Conservation (phyloP, 768 basidiomycete genomes). For the Serendipita vermifera region DNA sequence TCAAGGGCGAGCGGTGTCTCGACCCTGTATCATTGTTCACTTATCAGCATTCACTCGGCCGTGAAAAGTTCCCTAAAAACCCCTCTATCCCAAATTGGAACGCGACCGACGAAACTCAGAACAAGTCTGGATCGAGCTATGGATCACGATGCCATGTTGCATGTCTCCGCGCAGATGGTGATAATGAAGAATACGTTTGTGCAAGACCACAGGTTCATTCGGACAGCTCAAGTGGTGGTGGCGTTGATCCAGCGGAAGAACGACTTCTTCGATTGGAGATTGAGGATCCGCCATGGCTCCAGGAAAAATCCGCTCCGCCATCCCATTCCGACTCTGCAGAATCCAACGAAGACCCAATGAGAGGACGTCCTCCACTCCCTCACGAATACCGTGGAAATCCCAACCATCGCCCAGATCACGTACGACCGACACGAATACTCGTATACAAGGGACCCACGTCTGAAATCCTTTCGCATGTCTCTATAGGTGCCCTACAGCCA, state of each 20-base stretch:
- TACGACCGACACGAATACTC: conserved; percentile 32
- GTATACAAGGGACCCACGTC: conserved; percentile 59
- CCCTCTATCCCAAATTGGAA: conserved; percentile 10
- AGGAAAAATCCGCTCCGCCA: background rate
- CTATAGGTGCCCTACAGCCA: conserved; percentile 37
- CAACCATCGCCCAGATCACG: too few relatives aligned
- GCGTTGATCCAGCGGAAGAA: conserved; percentile 19
- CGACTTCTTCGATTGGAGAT: conserved; percentile 46
- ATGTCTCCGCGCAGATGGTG: conserved; percentile 17
- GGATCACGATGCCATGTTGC: conserved; percentile 19
- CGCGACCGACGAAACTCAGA: conserved; percentile 5
- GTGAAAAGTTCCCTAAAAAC: conserved; percentile 25
- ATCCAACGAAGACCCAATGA: too few relatives aligned
- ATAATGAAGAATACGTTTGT: conserved; percentile 30
- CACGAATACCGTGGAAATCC: too few relatives aligned
- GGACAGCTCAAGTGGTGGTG: too few relatives aligned
- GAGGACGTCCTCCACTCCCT: background rate
- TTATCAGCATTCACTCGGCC: conserved; percentile 29
- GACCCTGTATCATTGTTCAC: conserved; percentile 46
- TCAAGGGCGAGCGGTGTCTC: conserved; percentile 33
- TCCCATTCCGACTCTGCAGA: too few relatives aligned
- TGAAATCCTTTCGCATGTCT: conserved; percentile 33
- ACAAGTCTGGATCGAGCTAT: too few relatives aligned
- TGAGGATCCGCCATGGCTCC: conserved; percentile 14
- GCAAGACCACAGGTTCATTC: conserved; percentile 30